These are phyloP conservation scores for Boletus sensibilis DNA, from an alignment of 768 basidiomycete species.

Conservation along the genomic window DNA sequence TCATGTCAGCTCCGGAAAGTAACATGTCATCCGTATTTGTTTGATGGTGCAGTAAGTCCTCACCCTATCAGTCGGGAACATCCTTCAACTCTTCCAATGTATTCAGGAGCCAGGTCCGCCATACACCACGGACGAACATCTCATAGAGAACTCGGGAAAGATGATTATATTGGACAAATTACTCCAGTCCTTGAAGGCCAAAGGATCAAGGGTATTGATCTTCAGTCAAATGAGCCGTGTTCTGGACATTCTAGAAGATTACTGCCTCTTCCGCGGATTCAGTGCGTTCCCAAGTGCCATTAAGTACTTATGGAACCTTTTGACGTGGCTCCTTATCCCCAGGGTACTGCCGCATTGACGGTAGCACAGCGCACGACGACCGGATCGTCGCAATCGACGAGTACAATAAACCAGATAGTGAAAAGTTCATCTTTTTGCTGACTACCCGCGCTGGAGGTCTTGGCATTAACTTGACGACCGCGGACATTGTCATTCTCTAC, in stretches of 20 bases:
- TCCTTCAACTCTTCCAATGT: not conserved
- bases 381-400: constrained; percentile 96
- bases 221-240: constrained; percentile 99
- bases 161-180: constrained; percentile 98
- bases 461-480: constrained; percentile 93
- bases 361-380: constrained; percentile 93
- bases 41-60: constrained; percentile 77
- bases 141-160: constrained; percentile 92
- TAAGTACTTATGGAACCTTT: not conserved
- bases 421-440: constrained; percentile 94
- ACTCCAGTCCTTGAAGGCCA: constrained; percentile 79
- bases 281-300: constrained; percentile 49
- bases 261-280: constrained; percentile 87
- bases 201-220: constrained; percentile 93
- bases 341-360: constrained; percentile 98
- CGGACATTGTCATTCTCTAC: constrained; percentile 93
- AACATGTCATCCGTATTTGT: constrained; percentile 88
- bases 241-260: constrained; percentile 93
- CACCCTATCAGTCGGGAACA: not conserved
- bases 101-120: constrained; percentile 92
- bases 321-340: constrained; percentile 1
- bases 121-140: constrained; percentile 96
- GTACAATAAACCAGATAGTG: constrained; percentile 91
- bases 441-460: constrained; percentile 97
- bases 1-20: constrained; percentile 65